Evolutionary conservation across 768 basidiomycete species (phyloP).

Genomic region (Hemileccinum impolitum): DNA sequence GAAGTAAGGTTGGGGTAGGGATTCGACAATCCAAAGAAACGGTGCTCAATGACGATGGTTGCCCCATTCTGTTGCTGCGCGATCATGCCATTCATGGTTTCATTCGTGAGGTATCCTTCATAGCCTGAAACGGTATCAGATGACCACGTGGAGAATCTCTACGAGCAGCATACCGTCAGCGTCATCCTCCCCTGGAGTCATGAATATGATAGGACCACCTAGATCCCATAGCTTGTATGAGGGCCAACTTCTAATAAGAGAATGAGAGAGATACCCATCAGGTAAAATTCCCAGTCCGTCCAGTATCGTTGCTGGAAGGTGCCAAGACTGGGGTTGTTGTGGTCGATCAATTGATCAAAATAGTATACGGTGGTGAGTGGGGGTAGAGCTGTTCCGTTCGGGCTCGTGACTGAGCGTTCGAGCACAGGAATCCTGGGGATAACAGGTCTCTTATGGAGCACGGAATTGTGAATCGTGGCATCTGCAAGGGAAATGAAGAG

Average conservation of each 20-base stretch:
- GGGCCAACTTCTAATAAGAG: neutral
- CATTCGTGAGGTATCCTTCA: slow-evolving; percentile 59
- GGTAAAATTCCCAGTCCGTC: slow-evolving; percentile 66
- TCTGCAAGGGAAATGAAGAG: slow-evolving; percentile 10
- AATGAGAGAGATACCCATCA: slow-evolving; percentile 35
- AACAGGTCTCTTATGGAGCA: slow-evolving; percentile 17
- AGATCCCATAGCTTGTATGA: neutral
- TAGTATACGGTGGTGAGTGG: slow-evolving; percentile 26
- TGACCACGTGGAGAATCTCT: neutral
- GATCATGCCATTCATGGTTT: slow-evolving; percentile 59
- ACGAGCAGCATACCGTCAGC: slow-evolving; percentile 36
- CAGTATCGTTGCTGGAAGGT: slow-evolving; percentile 79
- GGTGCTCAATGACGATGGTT: slow-evolving; percentile 64
- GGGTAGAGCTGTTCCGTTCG: slow-evolving; percentile 26
- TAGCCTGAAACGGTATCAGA: slow-evolving; percentile 18
- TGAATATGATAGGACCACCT: slow-evolving; percentile 27
- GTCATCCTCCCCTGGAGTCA: slow-evolving; percentile 63
- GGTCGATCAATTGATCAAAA: slow-evolving; percentile 39
- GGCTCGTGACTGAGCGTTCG: slow-evolving; percentile 10
- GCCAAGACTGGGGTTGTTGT: slow-evolving; percentile 54
- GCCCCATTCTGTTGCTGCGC: slow-evolving; percentile 65
- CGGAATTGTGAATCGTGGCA: slow-evolving; percentile 20
- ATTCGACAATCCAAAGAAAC: slow-evolving; percentile 76
- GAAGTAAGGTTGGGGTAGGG: slow-evolving; percentile 59
- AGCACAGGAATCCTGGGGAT: slow-evolving; percentile 13